Base-by-base conservation (phyloP, 129 eudicot genomes). In the Centrapalus pauciflorus region DNA sequence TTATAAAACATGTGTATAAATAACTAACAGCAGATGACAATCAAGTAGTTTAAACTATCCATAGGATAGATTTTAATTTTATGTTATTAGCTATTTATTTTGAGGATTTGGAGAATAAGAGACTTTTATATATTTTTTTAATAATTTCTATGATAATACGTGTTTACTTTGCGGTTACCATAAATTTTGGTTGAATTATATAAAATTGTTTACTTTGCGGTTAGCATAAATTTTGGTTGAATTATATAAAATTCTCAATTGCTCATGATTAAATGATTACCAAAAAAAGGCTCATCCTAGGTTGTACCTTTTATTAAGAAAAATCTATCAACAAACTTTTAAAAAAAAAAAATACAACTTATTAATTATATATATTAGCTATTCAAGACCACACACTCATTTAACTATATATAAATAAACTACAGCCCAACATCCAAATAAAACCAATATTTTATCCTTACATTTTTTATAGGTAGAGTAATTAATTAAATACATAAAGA, bases 151-250 rank as follows among this genome's bases (percentile, higher is more conserved):
- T 72, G 49, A 40, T 63, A 50, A 72, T 62, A 29, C 62, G 27
- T 72, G 71, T 63, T 72, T 72, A 63, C 43, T 58, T 72, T 72
- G 56, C 51, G 77, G 77, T 30, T 51, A 20, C 71, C 41, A 62
- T 72, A 51, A 16, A 41, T 50, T 62, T 37, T 12, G 45, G 23
- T 24, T 48, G 54, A 48, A 48, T 11, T n/a, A n/a, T n/a, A n/a
- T n/a, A n/a, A n/a, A n/a, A n/a, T n/a, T 48, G 71, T 63, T 72
- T 72, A 63, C 43, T 58, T 72, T 72, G 56, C 51, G 77, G 77
- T 30, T 51, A 20, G 64, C 41, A 62, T 72, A 51, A 16, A 41
- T 50, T 62, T 33, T 30, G 23, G 21, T 21, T 24, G 27, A 54
- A 54, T 27, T 64, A 35, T 37, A 55, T 55, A 68, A 26, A 55